Conservation (phyloP, 371 early-diverging fungal genomes). For the Mycotypha africana region DNA sequence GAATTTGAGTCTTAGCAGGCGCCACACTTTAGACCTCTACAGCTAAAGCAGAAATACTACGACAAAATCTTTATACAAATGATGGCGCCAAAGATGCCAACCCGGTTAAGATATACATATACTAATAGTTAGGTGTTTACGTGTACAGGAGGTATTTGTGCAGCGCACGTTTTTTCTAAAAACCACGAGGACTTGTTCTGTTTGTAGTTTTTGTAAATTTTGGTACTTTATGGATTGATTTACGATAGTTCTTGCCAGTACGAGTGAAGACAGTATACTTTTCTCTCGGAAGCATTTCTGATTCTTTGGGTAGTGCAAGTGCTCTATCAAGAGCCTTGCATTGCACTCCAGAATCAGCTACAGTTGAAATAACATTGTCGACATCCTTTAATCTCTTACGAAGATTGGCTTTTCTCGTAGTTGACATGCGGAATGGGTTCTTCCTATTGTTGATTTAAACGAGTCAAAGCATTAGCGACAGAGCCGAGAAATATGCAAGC, state of each 20-base stretch:
- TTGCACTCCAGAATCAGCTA: slow-evolving; percentile 82
- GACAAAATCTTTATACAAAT: too few species aligned
- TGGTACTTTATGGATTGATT: slow-evolving; percentile 94
- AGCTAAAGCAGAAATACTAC: too few species aligned
- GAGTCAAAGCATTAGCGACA: too few species aligned
- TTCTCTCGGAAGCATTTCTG: slow-evolving; percentile 82
- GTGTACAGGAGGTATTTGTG: too few species aligned
- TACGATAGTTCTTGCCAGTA: slow-evolving; percentile 75
- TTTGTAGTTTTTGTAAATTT: slow-evolving; percentile 89
- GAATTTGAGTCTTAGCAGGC: too few species aligned
- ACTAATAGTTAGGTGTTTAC: too few species aligned
- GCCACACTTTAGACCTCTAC: too few species aligned
- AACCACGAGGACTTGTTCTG: slow-evolving; percentile 76
- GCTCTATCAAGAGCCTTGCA: slow-evolving; percentile 81
- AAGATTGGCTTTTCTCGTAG: slow-evolving; percentile 90
- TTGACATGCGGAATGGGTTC: slow-evolving; percentile 80
- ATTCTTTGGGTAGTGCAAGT: slow-evolving; percentile 72
- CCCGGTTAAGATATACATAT: too few species aligned
- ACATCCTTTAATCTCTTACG: slow-evolving; percentile 89
- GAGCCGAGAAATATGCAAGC: too few species aligned
- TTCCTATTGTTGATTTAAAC: too few species aligned
- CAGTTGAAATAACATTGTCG: slow-evolving; percentile 81
- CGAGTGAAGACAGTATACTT: slow-evolving; percentile 93
- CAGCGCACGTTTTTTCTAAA: too few species aligned
- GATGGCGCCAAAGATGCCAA: too few species aligned